A percentile compares a stretch with the other conserved stretches of the same genome.
Evolutionary conservation across 2,329 filamentous ascomycete species (phyloP).

Genomic region (Botrytis cinerea): DNA sequence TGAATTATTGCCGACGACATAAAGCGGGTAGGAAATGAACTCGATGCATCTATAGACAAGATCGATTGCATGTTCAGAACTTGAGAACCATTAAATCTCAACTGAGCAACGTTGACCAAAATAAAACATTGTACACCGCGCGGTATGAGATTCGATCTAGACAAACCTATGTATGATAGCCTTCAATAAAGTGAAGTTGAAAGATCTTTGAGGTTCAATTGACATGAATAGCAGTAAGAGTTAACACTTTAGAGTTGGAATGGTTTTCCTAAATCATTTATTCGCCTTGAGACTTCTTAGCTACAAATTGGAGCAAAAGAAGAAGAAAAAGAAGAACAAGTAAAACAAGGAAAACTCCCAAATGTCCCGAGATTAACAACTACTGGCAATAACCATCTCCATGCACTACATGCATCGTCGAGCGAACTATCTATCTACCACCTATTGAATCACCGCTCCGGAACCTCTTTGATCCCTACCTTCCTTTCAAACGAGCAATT

Average conservation of each 20-base stretch:
- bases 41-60: too few species aligned
- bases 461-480: neutral
- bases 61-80: neutral
- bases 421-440: neutral
- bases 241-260: neutral
- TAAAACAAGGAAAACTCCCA: neutral
- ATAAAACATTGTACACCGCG: neutral
- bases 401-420: neutral
- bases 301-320: neutral
- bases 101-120: neutral
- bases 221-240: neutral
- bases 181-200: too few species aligned
- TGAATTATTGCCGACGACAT: neutral
- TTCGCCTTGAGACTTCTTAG: neutral
- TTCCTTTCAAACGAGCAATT: neutral
- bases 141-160: neutral
- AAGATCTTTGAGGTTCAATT: neutral
- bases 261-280: neutral
- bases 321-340: too few species aligned
- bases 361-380: neutral
- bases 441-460: neutral
- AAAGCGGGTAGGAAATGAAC: neutral
- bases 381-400: neutral
- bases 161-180: fast-evolving
- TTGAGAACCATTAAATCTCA: too few species aligned